Evolutionary conservation across 306 rosid species (phyloP).

Genomic region (Gillenia trifoliata): DNA sequence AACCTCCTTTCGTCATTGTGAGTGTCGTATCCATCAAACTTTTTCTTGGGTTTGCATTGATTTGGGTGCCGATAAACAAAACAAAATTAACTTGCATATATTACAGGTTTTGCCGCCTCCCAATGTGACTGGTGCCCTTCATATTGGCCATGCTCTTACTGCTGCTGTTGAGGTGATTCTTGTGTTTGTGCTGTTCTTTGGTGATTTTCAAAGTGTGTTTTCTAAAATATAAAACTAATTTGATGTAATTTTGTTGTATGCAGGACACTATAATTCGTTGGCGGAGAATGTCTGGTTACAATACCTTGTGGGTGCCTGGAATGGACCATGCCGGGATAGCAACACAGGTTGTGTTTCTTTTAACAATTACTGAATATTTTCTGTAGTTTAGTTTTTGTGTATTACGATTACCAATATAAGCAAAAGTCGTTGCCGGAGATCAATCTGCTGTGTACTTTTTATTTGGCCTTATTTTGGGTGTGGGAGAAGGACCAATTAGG

Average conservation of each 20-base stretch:
- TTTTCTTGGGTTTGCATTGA: not conserved
- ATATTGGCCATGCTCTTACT: slow-evolving; percentile 94
- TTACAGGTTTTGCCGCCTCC: slow-evolving; percentile 94
- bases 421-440: not conserved
- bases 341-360: slow-evolving; percentile 63
- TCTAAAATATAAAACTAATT: not conserved
- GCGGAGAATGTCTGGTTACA: slow-evolving; percentile 92
- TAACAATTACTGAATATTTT: not conserved
- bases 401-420: not conserved
- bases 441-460: too few relatives aligned
- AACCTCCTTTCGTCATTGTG: slow-evolving; percentile 81
- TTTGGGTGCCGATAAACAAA: not conserved
- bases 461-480: not conserved
- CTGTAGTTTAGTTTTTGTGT: not conserved
- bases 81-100: slow-evolving; percentile 1
- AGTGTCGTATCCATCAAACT: slow-evolving; percentile 27
- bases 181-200: slow-evolving; percentile 1
- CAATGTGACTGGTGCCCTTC: slow-evolving; percentile 94
- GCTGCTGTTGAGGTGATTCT: slow-evolving; percentile 78
- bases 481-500: not conserved
- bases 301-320: slow-evolving; percentile 96
- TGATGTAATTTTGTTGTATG: slow-evolving; percentile 22
- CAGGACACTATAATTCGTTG: slow-evolving; percentile 96
- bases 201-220: not conserved
- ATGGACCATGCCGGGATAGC: slow-evolving; percentile 99